Evolutionary conservation across 768 basidiomycete genomes (phyloP).

Genomic region (Amanita pallidorosea): DNA sequence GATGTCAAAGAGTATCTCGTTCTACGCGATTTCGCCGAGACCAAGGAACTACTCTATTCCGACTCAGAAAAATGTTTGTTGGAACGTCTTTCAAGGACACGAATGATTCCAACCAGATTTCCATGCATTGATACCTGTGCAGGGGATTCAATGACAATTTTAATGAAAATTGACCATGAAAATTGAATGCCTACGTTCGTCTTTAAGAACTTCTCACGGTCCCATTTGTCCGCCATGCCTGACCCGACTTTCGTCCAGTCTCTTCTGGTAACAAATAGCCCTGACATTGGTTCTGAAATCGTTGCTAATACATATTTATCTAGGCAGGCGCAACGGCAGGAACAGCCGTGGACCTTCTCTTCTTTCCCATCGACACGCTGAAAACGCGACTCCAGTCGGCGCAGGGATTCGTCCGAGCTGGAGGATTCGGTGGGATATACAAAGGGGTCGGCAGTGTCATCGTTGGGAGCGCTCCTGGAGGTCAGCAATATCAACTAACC

Average conservation of each 20-base stretch:
- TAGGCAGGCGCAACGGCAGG: conserved; percentile 90
- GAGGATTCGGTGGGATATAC: conserved; percentile 87
- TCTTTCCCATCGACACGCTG: conserved; percentile 95
- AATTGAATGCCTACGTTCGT: no score
- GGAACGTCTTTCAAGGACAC: no score
- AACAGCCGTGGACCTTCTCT: conserved; percentile 86
- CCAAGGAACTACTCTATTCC: no score
- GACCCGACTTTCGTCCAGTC: conserved; percentile 34
- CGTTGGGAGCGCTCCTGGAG: conserved; percentile 92
- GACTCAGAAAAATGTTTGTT: no score
- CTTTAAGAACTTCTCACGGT: no score
- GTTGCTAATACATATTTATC: background rate
- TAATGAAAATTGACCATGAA: no score
- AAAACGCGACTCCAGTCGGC: conserved; percentile 91
- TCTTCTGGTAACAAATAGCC: conserved; percentile 26
- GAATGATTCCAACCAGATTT: no score
- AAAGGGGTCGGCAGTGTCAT: conserved; percentile 90
- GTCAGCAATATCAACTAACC: conserved; percentile 28
- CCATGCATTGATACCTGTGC: no score
- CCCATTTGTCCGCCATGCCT: background rate
- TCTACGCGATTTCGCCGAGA: no score
- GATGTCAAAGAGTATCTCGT: no score
- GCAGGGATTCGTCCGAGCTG: conserved; percentile 76
- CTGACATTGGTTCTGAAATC: background rate
- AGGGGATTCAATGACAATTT: no score